Evolutionary conservation across 331 rosid species (phyloP).

Genomic region (Erythrophleum ivorense): DNA sequence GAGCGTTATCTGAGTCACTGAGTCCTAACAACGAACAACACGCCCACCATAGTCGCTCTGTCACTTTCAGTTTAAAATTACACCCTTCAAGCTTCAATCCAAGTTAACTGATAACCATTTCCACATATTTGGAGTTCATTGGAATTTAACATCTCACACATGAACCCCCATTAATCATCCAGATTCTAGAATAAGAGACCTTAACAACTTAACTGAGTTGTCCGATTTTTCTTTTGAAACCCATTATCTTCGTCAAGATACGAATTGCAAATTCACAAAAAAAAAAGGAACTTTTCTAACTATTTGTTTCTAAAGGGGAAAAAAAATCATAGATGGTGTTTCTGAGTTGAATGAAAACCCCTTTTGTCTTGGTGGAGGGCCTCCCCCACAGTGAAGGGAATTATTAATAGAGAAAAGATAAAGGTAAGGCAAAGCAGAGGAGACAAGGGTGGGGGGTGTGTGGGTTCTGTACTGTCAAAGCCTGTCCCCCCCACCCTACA

Average conservation of each 20-base stretch:
- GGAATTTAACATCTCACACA: not conserved
- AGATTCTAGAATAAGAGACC: not conserved
- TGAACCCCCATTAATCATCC: not conserved
- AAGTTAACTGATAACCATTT: not conserved
- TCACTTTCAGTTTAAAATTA: not conserved
- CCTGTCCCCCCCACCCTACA: slow-evolving; percentile 92
- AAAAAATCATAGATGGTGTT: slow-evolving; percentile 21
- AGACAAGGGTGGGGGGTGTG: slow-evolving; percentile 63
- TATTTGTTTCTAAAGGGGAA: slow-evolving; percentile 3
- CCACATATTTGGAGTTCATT: not conserved
- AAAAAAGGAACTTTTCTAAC: not conserved
- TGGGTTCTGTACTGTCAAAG: slow-evolving; percentile 77
- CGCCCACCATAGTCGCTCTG: slow-evolving; percentile 55
- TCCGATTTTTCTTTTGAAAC: slow-evolving; percentile 33
- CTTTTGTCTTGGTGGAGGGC: slow-evolving; percentile 79
- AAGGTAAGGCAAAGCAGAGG: slow-evolving; percentile 57
- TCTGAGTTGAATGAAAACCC: slow-evolving; percentile 53
- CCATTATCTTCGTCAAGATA: not conserved
- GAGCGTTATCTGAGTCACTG: slow-evolving; percentile 44
- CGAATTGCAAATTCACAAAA: not conserved
- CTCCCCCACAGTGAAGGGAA: slow-evolving; percentile 57
- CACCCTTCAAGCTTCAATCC: not conserved
- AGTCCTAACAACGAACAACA: slow-evolving; percentile 55
- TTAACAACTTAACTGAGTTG: slow-evolving; percentile 2
- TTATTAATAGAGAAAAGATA: slow-evolving; percentile 49